Evolutionary conservation across 768 basidiomycete genomes (phyloP).

Genomic region (Symmetrospora coprosmae): DNA sequence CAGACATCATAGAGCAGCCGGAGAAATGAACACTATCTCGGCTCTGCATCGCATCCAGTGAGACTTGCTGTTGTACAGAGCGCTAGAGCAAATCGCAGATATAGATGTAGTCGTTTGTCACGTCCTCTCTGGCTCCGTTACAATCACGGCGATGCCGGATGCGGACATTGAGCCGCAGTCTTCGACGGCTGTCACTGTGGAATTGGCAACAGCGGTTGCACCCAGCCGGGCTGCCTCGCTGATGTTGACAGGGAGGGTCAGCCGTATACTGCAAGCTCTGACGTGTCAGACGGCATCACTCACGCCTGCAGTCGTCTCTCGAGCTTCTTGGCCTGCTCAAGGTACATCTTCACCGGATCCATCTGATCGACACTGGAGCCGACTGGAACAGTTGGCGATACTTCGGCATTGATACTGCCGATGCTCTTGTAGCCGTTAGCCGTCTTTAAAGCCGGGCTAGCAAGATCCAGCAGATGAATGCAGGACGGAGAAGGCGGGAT

Average conservation of each 20-base stretch:
- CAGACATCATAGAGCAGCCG: too few relatives aligned
- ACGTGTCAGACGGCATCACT: neutral
- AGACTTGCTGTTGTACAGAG: too few relatives aligned
- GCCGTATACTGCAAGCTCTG: neutral
- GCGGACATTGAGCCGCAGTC: constrained; percentile 14
- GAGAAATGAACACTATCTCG: too few relatives aligned
- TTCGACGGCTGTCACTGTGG: neutral
- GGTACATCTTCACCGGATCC: constrained; percentile 3
- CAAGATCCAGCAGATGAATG: neutral
- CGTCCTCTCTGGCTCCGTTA: constrained; percentile 7
- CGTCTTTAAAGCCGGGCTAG: neutral
- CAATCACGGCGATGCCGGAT: constrained; percentile 7
- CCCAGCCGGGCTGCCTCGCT: constrained; percentile 8
- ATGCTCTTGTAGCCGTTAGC: constrained; percentile 7
- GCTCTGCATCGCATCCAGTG: too few relatives aligned
- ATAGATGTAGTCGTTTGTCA: too few relatives aligned
- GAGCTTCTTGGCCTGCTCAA: constrained; percentile 3
- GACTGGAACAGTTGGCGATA: neutral
- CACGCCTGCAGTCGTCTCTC: constrained; percentile 6
- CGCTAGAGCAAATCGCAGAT: too few relatives aligned
- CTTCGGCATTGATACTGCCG: neutral
- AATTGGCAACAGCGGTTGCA: neutral
- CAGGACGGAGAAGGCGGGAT: constrained; percentile 4
- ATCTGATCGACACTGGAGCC: too few relatives aligned
- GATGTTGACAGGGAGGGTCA: neutral